These are phyloP conservation scores for Emergomyces pasteurianus DNA, from an alignment of 2,329 filamentous ascomycete genomes.

Conservation along the genomic window DNA sequence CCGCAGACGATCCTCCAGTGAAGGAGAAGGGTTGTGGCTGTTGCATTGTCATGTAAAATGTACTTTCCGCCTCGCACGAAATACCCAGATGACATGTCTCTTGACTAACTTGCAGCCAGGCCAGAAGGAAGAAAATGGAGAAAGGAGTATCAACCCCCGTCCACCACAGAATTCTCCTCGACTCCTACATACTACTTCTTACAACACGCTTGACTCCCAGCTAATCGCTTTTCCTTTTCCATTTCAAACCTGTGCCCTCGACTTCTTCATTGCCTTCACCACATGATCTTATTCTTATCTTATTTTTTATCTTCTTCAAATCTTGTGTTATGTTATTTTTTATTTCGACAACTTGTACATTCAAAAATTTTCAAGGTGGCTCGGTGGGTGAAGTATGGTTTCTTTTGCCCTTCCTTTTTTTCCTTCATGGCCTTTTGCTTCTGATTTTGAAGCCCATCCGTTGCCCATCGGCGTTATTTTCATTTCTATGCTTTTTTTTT, in stretches of 20 bases:
- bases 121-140: background rate
- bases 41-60: slow-evolving; percentile 60
- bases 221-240: background rate
- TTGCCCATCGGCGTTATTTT: background rate
- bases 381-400: background rate
- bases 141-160: background rate
- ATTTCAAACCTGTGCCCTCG: background rate
- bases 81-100: background rate
- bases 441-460: background rate
- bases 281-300: background rate
- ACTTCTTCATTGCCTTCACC: background rate
- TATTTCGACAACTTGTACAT: background rate
- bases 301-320: slow-evolving; percentile 8
- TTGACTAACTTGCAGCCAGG: background rate
- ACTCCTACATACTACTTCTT: background rate
- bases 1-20: slow-evolving; percentile 45
- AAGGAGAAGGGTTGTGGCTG: slow-evolving; percentile 55
- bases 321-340: slow-evolving; percentile 1
- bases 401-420: slow-evolving; percentile 1
- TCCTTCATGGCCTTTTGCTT: background rate
- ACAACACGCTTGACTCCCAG: background rate
- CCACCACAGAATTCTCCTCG: background rate
- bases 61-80: background rate
- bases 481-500: slow-evolving; percentile 11
- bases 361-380: background rate